Evolutionary conservation across 257 asterid genomes (phyloP).

Genomic region (Lycium barbarum): DNA sequence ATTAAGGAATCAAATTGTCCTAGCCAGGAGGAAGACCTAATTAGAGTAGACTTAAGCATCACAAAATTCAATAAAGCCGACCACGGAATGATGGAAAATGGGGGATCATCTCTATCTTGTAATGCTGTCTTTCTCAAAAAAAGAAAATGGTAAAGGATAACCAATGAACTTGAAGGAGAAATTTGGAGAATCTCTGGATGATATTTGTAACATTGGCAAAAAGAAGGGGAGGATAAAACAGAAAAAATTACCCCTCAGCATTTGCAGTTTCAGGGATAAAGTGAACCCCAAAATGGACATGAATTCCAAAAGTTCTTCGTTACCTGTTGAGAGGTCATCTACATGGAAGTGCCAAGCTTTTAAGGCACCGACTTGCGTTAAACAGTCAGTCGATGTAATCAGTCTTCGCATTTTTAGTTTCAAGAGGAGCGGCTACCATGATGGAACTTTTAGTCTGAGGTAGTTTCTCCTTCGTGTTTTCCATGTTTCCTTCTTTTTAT

Average conservation of each 20-base stretch:
- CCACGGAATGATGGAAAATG: constrained; percentile 41
- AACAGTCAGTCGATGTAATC: constrained; percentile 80
- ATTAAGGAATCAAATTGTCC: constrained; percentile 38
- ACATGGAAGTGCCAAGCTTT: constrained; percentile 83
- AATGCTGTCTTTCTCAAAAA: constrained; percentile 41
- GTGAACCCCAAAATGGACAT: constrained; percentile 57
- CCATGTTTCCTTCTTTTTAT: constrained; percentile 41
- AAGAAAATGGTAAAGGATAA: constrained; percentile 48
- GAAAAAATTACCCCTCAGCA: constrained; percentile 83
- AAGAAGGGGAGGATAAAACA: constrained; percentile 76
- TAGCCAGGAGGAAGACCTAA: constrained; percentile 42
- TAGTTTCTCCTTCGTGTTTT: constrained; percentile 41
- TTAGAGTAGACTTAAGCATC: constrained; percentile 51
- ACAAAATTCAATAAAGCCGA: constrained; percentile 40
- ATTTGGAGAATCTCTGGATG: constrained; percentile 47
- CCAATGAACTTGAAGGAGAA: constrained; percentile 37
- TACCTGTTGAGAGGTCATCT: constrained; percentile 59
- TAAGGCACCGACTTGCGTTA: constrained; percentile 62
- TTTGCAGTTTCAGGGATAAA: constrained; percentile 74
- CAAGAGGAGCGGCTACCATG: constrained; percentile 48
- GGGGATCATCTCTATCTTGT: constrained; percentile 38
- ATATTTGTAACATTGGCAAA: constrained; percentile 46
- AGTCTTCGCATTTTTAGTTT: constrained; percentile 46
- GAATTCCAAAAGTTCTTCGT: constrained; percentile 41
- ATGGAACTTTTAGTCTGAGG: constrained; percentile 47